phyloP scores from a whole-genome alignment of 2,329 filamentous ascomycete species.

The Claviceps africana region DNA sequence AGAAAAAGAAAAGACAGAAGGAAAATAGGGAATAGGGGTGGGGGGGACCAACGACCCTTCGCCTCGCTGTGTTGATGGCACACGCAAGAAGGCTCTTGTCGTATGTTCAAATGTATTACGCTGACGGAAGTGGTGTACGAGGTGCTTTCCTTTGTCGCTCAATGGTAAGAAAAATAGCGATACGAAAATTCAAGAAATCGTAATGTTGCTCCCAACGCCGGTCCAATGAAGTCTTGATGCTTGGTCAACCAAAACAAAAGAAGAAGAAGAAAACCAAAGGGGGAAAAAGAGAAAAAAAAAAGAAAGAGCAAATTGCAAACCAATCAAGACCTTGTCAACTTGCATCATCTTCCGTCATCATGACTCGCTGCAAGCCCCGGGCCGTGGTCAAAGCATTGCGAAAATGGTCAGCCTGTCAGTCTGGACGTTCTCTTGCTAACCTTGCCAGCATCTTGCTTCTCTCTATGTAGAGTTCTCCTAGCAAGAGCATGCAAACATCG shows the following conservation, averaged over 20 bases:
- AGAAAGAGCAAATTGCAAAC: not conserved
- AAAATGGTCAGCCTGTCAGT: not conserved
- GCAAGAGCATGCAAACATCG: not conserved
- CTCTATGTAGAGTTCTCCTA: not conserved
- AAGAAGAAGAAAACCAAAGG: no score
- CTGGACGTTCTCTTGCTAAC: not conserved
- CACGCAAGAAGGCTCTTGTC: not conserved
- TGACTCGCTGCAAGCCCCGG: not conserved
- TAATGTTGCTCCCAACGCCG: slow-evolving; percentile 3
- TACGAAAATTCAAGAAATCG: not conserved
- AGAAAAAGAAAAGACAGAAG: not conserved
- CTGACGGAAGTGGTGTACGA: not conserved
- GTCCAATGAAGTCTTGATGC: slow-evolving; percentile 6
- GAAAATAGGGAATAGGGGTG: not conserved
- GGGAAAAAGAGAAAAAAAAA: not conserved
- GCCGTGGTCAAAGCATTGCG: slow-evolving; percentile 3
- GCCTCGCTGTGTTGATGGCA: not conserved
- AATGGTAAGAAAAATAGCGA: not conserved
- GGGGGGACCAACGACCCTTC: not conserved
- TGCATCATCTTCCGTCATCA: not conserved
- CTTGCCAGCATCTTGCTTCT: not conserved
- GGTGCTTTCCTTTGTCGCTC: not conserved
- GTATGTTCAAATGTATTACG: not conserved
- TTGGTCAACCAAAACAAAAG: not conserved
- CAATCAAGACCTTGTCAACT: not conserved